These are phyloP conservation scores for Cystofilobasidium ferigula DNA, from an alignment of 768 basidiomycete species.

Conservation along the genomic window DNA sequence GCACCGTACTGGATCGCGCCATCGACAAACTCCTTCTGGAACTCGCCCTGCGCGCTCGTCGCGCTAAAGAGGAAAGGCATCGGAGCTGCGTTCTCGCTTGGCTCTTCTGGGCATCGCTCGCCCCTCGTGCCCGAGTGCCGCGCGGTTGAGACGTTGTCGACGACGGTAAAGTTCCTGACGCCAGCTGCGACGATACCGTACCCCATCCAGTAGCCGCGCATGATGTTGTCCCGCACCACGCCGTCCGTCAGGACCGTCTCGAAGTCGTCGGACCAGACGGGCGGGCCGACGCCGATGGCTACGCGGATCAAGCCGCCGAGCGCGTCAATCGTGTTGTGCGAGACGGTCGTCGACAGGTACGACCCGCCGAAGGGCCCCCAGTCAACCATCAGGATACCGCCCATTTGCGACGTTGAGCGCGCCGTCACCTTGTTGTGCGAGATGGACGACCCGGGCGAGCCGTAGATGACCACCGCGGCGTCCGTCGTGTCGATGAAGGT, in stretches of 20 bases:
- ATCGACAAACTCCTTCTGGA: constrained; percentile 37
- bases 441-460: constrained; percentile 40
- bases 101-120: constrained; percentile 30
- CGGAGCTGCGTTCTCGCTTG: constrained; percentile 36
- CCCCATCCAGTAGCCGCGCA: constrained; percentile 40
- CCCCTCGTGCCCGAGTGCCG: constrained; percentile 34
- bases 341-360: constrained; percentile 38
- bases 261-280: constrained; percentile 40
- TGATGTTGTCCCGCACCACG: constrained; percentile 36
- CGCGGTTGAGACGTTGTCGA: constrained; percentile 39
- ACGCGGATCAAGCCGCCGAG: constrained; percentile 38
- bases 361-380: constrained; percentile 40
- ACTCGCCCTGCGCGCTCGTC: constrained; percentile 31
- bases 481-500: constrained; percentile 42
- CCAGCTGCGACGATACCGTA: constrained; percentile 42
- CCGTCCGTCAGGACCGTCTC: constrained; percentile 39
- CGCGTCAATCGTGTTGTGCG: constrained; percentile 40
- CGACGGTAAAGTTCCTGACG: constrained; percentile 36
- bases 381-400: constrained; percentile 42
- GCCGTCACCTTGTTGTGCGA: constrained; percentile 39
- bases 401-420: constrained; percentile 36
- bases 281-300: constrained; percentile 41
- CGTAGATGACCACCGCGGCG: constrained; percentile 39
- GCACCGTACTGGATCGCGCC: constrained; percentile 37
- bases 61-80: constrained; percentile 33